A percentile compares a stretch with the other conserved stretches of the same genome.
Evolutionary conservation across 23 red algal species (phyloP).

Genomic region (Chondrus crispus): DNA sequence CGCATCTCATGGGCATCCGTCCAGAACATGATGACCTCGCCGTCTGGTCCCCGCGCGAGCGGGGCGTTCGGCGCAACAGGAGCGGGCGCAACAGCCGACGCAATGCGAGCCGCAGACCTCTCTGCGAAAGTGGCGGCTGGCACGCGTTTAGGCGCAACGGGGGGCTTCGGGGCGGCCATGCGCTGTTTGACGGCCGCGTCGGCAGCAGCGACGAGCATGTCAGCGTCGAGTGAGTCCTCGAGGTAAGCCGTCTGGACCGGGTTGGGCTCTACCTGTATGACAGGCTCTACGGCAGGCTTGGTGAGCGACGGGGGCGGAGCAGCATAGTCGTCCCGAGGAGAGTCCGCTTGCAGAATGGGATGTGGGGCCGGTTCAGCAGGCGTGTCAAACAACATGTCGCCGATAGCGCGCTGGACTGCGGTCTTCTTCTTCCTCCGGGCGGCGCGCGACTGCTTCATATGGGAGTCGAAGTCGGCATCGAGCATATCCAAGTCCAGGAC

Average conservation of each 20-base stretch:
- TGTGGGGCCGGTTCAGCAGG: neutral
- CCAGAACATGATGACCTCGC: constrained; percentile 79
- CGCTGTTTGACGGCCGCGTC: constrained; percentile 28
- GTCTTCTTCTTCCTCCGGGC: constrained; percentile 35
- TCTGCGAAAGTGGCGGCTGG: neutral
- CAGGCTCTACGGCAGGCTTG: neutral
- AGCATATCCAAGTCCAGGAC: constrained; percentile 47
- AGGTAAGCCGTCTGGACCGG: neutral
- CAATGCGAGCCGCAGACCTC: neutral
- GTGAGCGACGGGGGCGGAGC: constrained; percentile 18
- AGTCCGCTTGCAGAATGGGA: neutral
- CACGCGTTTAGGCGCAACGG: neutral
- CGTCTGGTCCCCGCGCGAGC: constrained; percentile 46
- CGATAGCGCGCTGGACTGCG: constrained; percentile 17
- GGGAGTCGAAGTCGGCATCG: constrained; percentile 27
- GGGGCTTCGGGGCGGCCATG: neutral
- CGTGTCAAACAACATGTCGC: constrained; percentile 52
- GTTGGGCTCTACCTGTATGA: neutral
- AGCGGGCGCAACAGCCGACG: neutral
- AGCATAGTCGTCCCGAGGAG: constrained; percentile 12
- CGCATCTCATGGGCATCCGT: constrained; percentile 84
- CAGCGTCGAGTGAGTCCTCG: constrained; percentile 48
- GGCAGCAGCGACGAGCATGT: constrained; percentile 27
- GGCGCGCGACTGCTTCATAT: neutral
- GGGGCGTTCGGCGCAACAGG: neutral